Evolutionary conservation across 164 flowering plant species (phyloP).

Genomic region (Taxillus chinensis): DNA sequence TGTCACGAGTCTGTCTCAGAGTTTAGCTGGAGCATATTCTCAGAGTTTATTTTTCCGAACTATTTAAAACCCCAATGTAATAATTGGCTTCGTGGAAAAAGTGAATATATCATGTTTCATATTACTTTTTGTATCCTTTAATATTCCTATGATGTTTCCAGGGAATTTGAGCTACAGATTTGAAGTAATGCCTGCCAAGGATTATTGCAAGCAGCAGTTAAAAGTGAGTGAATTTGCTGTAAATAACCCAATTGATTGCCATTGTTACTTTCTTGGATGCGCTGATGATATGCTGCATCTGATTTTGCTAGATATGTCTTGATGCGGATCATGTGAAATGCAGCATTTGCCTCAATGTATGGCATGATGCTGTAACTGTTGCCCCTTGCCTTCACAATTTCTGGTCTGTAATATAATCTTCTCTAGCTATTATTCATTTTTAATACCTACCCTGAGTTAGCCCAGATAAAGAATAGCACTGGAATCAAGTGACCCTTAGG

Average conservation of each 20-base stretch:
- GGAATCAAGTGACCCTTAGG: too few relatives aligned
- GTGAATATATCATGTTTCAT: neutral
- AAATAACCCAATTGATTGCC: too few relatives aligned
- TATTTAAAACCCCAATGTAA: too few relatives aligned
- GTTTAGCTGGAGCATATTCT: too few relatives aligned
- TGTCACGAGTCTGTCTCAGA: too few relatives aligned
- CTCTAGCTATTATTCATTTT: neutral
- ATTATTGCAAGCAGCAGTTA: conserved; percentile 24
- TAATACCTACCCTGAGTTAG: neutral
- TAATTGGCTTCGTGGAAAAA: too few relatives aligned
- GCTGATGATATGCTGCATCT: neutral
- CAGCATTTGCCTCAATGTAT: conserved; percentile 77
- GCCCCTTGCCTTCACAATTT: conserved; percentile 95
- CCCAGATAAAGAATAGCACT: too few relatives aligned
- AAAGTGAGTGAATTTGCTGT: conserved; percentile 27
- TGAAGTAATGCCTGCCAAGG: conserved; percentile 31
- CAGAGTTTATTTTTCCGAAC: too few relatives aligned
- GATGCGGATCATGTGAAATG: conserved; percentile 81
- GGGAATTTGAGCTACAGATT: conserved; percentile 55
- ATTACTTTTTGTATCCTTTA: neutral
- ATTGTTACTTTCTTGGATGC: neutral
- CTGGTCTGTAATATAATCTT: conserved; percentile 39
- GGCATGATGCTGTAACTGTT: conserved; percentile 95
- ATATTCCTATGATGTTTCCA: conserved; percentile 10
- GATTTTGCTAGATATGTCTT: conserved; percentile 37